Evolutionary conservation across 768 basidiomycete genomes (phyloP).

Genomic region (Suillus paluster): DNA sequence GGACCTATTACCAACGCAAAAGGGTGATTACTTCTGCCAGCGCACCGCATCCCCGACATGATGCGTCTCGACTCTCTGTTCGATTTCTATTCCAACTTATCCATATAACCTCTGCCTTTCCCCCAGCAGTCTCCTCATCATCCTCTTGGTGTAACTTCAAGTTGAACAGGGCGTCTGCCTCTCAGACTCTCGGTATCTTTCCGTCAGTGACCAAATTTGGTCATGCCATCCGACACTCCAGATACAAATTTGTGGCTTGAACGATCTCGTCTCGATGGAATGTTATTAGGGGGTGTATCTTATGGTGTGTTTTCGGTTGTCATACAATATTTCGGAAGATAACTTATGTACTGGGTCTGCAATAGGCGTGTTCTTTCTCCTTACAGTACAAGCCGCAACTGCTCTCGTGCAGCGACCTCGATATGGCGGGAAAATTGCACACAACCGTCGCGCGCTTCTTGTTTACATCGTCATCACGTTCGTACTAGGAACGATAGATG

Average conservation of each 20-base stretch:
- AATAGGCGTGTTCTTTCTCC: slow-evolving; percentile 26
- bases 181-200: slow-evolving; percentile 5
- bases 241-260: slow-evolving; percentile 32
- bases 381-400: slow-evolving; percentile 22
- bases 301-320: slow-evolving; percentile 20
- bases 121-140: background rate
- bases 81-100: background rate
- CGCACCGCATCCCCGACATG: background rate
- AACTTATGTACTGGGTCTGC: background rate
- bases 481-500: slow-evolving; percentile 29
- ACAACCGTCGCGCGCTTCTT: slow-evolving; percentile 16
- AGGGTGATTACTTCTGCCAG: background rate
- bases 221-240: slow-evolving; percentile 23
- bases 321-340: background rate
- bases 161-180: background rate
- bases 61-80: background rate
- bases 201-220: background rate
- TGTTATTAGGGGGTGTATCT: slow-evolving; percentile 23
- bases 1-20: background rate
- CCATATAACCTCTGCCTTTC: background rate
- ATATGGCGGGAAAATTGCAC: background rate
- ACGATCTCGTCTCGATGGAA: slow-evolving; percentile 28
- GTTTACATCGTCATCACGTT: slow-evolving; percentile 32
- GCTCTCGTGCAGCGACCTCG: slow-evolving; percentile 14
- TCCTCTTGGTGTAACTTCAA: slow-evolving; percentile 28